Evolutionary conservation across 805 yeast species (phyloP).

Genomic region (Naumovozyma dairenensis): DNA sequence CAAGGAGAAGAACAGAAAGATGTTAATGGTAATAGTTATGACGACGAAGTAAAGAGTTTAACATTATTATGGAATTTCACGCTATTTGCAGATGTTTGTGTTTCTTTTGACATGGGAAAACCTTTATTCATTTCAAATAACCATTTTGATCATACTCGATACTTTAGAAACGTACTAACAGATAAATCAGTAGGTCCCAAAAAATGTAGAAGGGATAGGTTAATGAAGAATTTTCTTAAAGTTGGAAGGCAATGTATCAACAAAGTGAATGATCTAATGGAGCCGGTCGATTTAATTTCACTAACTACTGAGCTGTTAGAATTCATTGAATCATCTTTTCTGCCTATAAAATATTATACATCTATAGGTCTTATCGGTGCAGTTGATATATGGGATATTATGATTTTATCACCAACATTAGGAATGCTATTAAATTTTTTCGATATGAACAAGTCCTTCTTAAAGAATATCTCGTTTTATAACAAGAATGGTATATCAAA

Average conservation of each 20-base stretch:
- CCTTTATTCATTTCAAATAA: slow-evolving; percentile 16
- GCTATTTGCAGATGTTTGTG: slow-evolving; percentile 18
- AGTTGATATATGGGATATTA: slow-evolving; percentile 18
- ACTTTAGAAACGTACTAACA: too few species aligned
- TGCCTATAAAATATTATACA: slow-evolving; percentile 14
- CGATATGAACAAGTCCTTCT: slow-evolving; percentile 11
- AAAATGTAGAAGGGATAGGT: slow-evolving; percentile 4
- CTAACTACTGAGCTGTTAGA: slow-evolving; percentile 7
- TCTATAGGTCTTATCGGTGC: slow-evolving; percentile 5
- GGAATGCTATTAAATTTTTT: slow-evolving; percentile 18
- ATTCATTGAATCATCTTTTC: slow-evolving; percentile 11
- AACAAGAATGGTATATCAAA: slow-evolving; percentile 15
- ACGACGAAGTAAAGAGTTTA: too few species aligned
- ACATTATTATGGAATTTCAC: slow-evolving; percentile 23
- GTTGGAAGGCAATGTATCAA: slow-evolving; percentile 9
- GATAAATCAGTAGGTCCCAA: neutral
- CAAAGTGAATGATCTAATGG: slow-evolving; percentile 8
- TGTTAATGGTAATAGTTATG: too few species aligned
- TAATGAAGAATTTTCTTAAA: slow-evolving; percentile 10
- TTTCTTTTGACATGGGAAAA: slow-evolving; percentile 24
- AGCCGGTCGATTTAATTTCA: slow-evolving; percentile 4
- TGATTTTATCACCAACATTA: slow-evolving; percentile 14
- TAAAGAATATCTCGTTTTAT: slow-evolving; percentile 3
- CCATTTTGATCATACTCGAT: slow-evolving; percentile 5
- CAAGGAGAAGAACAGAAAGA: too few species aligned